A percentile compares a stretch with the other conserved stretches of the same genome.
phyloP scores from a whole-genome alignment of 2,329 filamentous ascomycete genomes.

The Fusarium buharicum region DNA sequence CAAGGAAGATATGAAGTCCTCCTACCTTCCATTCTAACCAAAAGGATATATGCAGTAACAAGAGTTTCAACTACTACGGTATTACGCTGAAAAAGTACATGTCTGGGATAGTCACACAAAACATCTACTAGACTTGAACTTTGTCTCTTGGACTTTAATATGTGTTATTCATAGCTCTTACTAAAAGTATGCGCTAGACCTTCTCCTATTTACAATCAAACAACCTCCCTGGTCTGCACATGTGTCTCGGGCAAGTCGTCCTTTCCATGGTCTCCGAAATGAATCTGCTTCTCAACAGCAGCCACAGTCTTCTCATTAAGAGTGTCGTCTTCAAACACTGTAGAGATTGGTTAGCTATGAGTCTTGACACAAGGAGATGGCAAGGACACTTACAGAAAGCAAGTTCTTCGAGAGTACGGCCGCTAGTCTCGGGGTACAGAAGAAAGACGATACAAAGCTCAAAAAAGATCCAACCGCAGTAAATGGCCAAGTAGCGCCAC shows the following conservation, averaged over 20 bases:
- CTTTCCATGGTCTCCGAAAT: conserved; percentile 36
- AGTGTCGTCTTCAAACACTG: conserved; percentile 55
- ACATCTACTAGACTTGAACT: too few relatives aligned
- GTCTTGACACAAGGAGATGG: accelerated
- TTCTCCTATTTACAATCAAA: background rate
- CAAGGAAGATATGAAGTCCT: too few relatives aligned
- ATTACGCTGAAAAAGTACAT: too few relatives aligned
- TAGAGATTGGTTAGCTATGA: conserved; percentile 18
- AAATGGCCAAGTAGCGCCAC: conserved; percentile 58
- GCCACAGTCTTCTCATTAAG: conserved; percentile 52
- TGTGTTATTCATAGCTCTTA: too few relatives aligned
- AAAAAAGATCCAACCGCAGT: conserved; percentile 56
- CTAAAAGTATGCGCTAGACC: too few relatives aligned
- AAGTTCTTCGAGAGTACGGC: conserved; percentile 75
- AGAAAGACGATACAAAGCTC: conserved; percentile 72
- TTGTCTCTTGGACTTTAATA: too few relatives aligned
- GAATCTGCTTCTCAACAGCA: conserved; percentile 54
- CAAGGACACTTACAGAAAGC: conserved; percentile 51
- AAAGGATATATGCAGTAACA: too few relatives aligned
- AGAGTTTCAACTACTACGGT: too few relatives aligned
- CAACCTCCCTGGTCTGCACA: conserved; percentile 24
- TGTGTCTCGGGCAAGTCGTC: conserved; percentile 9
- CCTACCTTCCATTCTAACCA: too few relatives aligned
- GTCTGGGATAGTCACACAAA: too few relatives aligned
- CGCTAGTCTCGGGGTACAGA: conserved; percentile 86